These are phyloP conservation scores for Tolypocladium nubicola DNA, from an alignment of 2,329 filamentous ascomycete genomes.

Conservation along the genomic window DNA sequence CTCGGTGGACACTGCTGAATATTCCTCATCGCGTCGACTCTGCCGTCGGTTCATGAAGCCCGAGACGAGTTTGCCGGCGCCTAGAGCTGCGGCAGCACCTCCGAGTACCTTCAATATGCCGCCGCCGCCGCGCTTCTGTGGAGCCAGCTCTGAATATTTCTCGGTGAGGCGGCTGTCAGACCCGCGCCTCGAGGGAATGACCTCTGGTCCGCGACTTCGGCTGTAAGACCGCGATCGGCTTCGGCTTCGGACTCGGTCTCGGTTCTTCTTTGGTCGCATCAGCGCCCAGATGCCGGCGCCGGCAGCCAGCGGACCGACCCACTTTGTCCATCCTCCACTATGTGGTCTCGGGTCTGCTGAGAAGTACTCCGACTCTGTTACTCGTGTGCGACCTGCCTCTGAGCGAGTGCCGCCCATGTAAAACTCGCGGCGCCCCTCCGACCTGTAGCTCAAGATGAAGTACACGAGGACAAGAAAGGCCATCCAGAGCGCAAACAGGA, in stretches of 20 bases:
- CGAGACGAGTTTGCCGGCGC: constrained; percentile 51
- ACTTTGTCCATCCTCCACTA: constrained; percentile 26
- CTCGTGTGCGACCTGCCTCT: constrained; percentile 27
- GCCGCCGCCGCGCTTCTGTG: constrained; percentile 26
- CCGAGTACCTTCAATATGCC: constrained; percentile 52
- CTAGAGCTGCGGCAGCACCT: constrained; percentile 49
- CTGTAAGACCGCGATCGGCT: constrained; percentile 26
- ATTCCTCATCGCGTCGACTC: constrained; percentile 43
- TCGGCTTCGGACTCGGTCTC: constrained; percentile 27
- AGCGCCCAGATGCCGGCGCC: constrained; percentile 39
- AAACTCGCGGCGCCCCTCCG: constrained; percentile 44
- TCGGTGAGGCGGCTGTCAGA: constrained; percentile 55
- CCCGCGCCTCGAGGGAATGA: constrained; percentile 38
- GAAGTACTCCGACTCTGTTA: constrained; percentile 30
- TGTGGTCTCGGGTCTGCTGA: constrained; percentile 19
- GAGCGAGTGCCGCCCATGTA: constrained; percentile 49
- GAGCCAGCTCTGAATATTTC: constrained; percentile 45
- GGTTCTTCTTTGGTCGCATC: constrained; percentile 30
- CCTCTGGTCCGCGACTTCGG: constrained; percentile 32
- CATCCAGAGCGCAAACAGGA: constrained; percentile 75
- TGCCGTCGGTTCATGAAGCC: constrained; percentile 45
- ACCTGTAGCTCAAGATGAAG: constrained; percentile 67
- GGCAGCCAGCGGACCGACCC: constrained; percentile 43
- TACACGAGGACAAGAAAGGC: constrained; percentile 62
- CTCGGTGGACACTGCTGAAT: constrained; percentile 52